These are phyloP conservation scores for Lasiodiplodia gonubiensis DNA, from an alignment of 2,329 filamentous ascomycete genomes.

Conservation along the genomic window DNA sequence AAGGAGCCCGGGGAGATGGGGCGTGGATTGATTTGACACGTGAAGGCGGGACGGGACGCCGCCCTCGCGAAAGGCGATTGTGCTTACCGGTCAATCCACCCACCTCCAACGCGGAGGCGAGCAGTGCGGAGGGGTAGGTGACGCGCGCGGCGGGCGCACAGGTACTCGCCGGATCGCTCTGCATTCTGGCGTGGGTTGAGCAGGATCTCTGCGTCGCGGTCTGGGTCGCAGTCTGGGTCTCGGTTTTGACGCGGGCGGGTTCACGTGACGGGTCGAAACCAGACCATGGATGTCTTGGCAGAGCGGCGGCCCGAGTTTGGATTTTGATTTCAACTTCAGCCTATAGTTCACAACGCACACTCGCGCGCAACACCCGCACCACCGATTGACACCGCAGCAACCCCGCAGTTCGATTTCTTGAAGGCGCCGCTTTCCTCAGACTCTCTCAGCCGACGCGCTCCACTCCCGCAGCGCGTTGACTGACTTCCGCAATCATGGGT, in stretches of 20 bases:
- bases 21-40: slow-evolving; percentile 7
- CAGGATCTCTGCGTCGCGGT: not conserved
- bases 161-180: not conserved
- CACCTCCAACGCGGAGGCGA: slow-evolving; percentile 27
- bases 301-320: slow-evolving; percentile 21
- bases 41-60: slow-evolving; percentile 24
- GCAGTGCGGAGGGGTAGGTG: slow-evolving; percentile 1
- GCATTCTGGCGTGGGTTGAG: slow-evolving; percentile 17
- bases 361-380: slow-evolving; percentile 21
- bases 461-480: slow-evolving; percentile 45
- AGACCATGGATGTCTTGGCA: slow-evolving; percentile 4
- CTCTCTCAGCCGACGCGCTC: slow-evolving; percentile 44
- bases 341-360: slow-evolving; percentile 26
- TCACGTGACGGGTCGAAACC: slow-evolving; percentile 18
- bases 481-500: slow-evolving; percentile 65
- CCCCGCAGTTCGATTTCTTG: slow-evolving; percentile 7
- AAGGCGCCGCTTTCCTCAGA: slow-evolving; percentile 34
- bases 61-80: not conserved
- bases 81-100: slow-evolving; percentile 28
- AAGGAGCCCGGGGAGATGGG: not conserved
- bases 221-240: not conserved
- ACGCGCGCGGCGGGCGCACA: not conserved
- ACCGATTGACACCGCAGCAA: slow-evolving; percentile 23
- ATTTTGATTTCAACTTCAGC: slow-evolving; percentile 30
- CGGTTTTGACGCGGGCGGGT: not conserved